A percentile compares a stretch with the other conserved stretches of the same genome.
Evolutionary conservation across 192 early-diverging fungal genomes (phyloP).

Genomic region (Backusella psychrophila): DNA sequence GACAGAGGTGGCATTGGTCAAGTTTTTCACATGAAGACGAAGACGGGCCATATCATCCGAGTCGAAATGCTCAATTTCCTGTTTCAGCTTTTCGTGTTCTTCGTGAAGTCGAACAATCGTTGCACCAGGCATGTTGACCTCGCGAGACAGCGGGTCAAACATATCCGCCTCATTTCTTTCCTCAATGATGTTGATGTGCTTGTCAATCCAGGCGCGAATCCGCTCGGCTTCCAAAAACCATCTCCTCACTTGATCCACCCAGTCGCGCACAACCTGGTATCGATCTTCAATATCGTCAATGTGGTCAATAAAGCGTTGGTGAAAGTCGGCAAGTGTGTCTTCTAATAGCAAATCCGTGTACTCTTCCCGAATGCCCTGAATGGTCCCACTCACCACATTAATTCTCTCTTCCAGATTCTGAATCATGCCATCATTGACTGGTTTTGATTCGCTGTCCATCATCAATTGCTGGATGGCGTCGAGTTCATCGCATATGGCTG

Average conservation of each 20-base stretch:
- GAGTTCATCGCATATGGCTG: slow-evolving; percentile 20
- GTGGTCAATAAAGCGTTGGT: not conserved
- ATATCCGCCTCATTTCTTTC: slow-evolving; percentile 16
- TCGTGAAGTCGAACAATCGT: slow-evolving; percentile 14
- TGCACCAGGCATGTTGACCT: slow-evolving; percentile 2
- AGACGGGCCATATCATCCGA: slow-evolving; percentile 36
- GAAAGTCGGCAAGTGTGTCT: not conserved
- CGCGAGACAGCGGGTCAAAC: slow-evolving; percentile 20
- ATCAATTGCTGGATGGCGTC: slow-evolving; percentile 27
- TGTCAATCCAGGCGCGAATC: slow-evolving; percentile 30
- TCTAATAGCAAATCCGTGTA: slow-evolving; percentile 7
- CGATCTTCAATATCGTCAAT: slow-evolving; percentile 14
- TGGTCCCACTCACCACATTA: slow-evolving; percentile 13
- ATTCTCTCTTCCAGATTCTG: slow-evolving; percentile 23
- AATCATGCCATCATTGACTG: slow-evolving; percentile 16
- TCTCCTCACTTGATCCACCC: slow-evolving; percentile 33
- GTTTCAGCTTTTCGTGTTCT: slow-evolving; percentile 32
- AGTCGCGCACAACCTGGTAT: slow-evolving; percentile 11
- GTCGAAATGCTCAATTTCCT: slow-evolving; percentile 36
- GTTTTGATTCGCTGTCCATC: slow-evolving; percentile 14
- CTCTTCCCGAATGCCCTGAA: slow-evolving; percentile 16
- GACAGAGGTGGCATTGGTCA: not conserved
- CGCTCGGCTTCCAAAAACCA: slow-evolving; percentile 35
- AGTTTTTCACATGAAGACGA: slow-evolving; percentile 33
- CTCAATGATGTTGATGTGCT: slow-evolving; percentile 26